These are phyloP conservation scores for Rosa lucieae DNA, from an alignment of 306 rosid genomes.

Conservation along the genomic window DNA sequence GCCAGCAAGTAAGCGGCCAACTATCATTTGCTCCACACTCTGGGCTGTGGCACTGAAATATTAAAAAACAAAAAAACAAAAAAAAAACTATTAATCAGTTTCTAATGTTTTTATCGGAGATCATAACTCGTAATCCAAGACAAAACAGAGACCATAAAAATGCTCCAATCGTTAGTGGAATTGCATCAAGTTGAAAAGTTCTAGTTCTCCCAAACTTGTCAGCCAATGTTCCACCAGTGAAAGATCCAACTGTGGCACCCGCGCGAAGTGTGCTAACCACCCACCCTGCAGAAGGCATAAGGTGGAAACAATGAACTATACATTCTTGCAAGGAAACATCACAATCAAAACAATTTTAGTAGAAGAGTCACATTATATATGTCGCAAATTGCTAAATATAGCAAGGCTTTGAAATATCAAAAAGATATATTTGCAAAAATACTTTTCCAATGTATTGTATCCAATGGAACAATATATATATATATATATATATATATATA, in stretches of 20 bases:
- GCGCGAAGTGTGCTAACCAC: slow-evolving; percentile 81
- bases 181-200: slow-evolving; percentile 86
- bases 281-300: slow-evolving; percentile 67
- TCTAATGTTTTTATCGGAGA: slow-evolving; percentile 14
- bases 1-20: slow-evolving; percentile 91
- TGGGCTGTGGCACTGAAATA: slow-evolving; percentile 83
- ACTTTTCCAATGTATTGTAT: background rate
- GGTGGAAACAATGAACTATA: slow-evolving; percentile 21
- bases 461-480: background rate
- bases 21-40: slow-evolving; percentile 86
- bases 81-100: background rate
- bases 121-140: slow-evolving; percentile 4
- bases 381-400: background rate
- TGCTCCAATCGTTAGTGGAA: slow-evolving; percentile 81
- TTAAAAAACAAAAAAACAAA: background rate
- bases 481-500: background rate
- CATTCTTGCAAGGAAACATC: slow-evolving; percentile 15
- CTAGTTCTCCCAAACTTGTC: slow-evolving; percentile 89
- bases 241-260: slow-evolving; percentile 88
- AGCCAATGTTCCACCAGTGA: slow-evolving; percentile 90
- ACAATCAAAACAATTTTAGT: background rate
- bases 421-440: background rate
- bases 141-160: slow-evolving; percentile 62
- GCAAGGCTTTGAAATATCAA: background rate
- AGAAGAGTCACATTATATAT: background rate